A percentile compares a stretch with the other conserved stretches of the same genome.
These are phyloP conservation scores for Zygosaccharomyces rouxii DNA, from an alignment of 805 yeast genomes.

Conservation along the genomic window DNA sequence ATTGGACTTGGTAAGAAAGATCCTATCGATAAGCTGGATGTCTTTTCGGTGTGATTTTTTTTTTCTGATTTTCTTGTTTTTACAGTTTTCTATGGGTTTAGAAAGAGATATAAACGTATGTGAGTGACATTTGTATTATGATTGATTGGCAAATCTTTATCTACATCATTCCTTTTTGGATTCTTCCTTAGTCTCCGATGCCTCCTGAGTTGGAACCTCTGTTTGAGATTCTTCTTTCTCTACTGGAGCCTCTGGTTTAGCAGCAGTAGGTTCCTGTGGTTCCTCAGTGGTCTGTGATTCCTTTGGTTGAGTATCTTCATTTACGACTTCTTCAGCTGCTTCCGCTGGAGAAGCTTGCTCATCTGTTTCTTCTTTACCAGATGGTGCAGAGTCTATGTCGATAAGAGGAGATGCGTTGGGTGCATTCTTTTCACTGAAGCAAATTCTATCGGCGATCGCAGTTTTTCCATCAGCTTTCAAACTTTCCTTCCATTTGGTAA, in stretches of 20 bases:
- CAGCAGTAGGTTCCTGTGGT: background rate
- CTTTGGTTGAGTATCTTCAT: constrained; percentile 9
- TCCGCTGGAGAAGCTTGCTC: constrained; percentile 9
- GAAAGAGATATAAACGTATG: constrained; percentile 3
- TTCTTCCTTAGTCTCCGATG: constrained; percentile 1
- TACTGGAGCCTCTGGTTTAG: constrained; percentile 14
- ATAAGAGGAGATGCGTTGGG: constrained; percentile 35
- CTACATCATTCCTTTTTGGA: constrained; percentile 11
- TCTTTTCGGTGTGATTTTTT: constrained; percentile 32
- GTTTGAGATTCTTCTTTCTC: constrained; percentile 15
- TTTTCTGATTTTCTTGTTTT: background rate
- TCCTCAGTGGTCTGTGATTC: constrained; percentile 19
- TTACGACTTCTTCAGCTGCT: constrained; percentile 17
- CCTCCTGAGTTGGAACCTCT: background rate
- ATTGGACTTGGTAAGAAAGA: constrained; percentile 54
- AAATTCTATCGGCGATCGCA: constrained; percentile 58
- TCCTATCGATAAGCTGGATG: constrained; percentile 41
- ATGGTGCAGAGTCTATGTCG: constrained; percentile 37
- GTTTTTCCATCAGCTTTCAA: constrained; percentile 49
- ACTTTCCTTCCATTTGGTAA: constrained; percentile 63
- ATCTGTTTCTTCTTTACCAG: constrained; percentile 16
- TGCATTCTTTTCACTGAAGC: constrained; percentile 33
- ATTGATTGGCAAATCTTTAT: constrained; percentile 1
- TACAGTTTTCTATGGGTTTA: background rate
- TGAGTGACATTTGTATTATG: constrained; percentile 1